Evolutionary conservation across 257 asterid species (phyloP), one percentile per base, ranked within the genome.

Genomic region (Phtheirospermum japonicum): DNA sequence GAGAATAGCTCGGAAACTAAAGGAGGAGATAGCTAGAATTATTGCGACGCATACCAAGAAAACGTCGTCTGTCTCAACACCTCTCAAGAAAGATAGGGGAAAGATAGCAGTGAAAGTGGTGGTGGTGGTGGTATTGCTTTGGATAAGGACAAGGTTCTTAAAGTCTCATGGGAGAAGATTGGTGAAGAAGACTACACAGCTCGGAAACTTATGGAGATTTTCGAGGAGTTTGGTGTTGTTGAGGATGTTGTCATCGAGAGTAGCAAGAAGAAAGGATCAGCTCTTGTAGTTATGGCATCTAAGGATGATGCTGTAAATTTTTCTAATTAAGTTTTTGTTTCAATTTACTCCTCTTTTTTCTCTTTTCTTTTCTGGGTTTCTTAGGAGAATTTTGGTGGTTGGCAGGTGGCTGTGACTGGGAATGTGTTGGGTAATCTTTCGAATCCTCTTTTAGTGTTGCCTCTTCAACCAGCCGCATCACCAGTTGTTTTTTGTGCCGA

Each of bases 161-260:
- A 86, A 76, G 95, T 92, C 42, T 81, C 96, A 0, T 92, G 97
- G 97, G 96, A 89, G 75, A 89, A 82, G 81, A 50, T 39, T 2
- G 94, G 93, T n/a, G 82, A 59, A 63, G 95, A 62, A 63, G 95
- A 73, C 63, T 92, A 92, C 65, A 79, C 87, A 9, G 83, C 89
- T 2, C 79, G 75, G 63, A 77, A 76, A 57, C 82, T 92, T 45
- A 71, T 66, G 43, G 95, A 85, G 54, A 64, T 92, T 45, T 92
- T 92, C 59, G 79, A 66, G 57, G 62, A 77, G 62, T 86, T 92
- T 72, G 99, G 99, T 20, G 60, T 18, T 57, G 95, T 89, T 30
- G 96, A 92, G 73, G 97, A 86, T 75, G 96, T 92, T 10, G 84
- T 82, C 18, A 86, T 85, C 50, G 83, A 66, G 76, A 89, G 93